Base-by-base conservation (phyloP, 139 green algal species). In the Volvox africanus region DNA sequence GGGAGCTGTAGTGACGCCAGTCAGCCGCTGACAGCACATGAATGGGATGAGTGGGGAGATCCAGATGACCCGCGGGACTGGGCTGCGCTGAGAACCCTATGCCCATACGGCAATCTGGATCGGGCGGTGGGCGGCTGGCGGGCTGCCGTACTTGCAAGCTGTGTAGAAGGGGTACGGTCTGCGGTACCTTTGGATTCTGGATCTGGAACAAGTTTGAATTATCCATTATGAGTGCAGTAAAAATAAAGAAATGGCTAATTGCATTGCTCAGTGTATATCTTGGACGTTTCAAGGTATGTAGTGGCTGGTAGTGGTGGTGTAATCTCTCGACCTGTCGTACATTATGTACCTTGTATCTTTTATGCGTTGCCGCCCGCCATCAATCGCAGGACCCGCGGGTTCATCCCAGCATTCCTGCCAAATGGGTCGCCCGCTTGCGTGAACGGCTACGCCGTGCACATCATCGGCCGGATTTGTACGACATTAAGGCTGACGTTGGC, bases 21-120 rank as follows among this genome's bases (percentile, higher is more conserved):
- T 62, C 61, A 75, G 17, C 61, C 28, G 18, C 75, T 93, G 26
- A 82, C 93, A n/a, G 90, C 88, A 61, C 95, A 96, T 84, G 96
- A 97, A 90, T 92, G 89, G 30, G 94, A 95, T 28, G 96, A 97
- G 85, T 97, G 96, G 96, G 95, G 96, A 2, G 67, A 96, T 65
- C 90, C 92, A 3, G 75, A 14, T 5, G 87, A 92, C n/a, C n/a
- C 37, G 82, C 77, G 3, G 37, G 78, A 73, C 89, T 90, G 18
- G 81, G 86, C 90, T 30, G 77, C 92, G 26, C n/a, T 95, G 22
- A 0, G 12, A 19, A 21, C 22, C n/a, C n/a, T 95, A 55, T 97
- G 94, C 76, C 92, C 92, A 18, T 96, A 97, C 86, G 65, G 21
- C 33, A 32, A 69, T 24, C 80, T 88, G 61, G 76, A 67, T 21